phyloP scores from a whole-genome alignment of 495 filamentous ascomycete genomes.

The Ramalina peruviana region DNA sequence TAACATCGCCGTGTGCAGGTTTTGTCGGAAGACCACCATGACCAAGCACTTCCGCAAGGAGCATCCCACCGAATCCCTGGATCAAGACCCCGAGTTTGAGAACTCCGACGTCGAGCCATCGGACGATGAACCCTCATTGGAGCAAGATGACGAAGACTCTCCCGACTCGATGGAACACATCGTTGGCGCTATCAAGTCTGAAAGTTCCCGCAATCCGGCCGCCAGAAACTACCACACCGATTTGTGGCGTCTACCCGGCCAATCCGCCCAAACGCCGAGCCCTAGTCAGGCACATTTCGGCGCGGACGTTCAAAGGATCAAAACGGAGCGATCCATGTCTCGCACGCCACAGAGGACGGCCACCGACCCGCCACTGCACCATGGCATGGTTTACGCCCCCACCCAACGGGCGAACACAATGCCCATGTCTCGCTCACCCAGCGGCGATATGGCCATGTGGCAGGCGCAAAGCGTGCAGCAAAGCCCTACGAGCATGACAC shows the following conservation, averaged over 20 bases:
- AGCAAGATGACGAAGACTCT: constrained; percentile 27
- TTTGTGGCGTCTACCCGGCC: constrained; percentile 10
- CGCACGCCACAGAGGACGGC: constrained; percentile 2
- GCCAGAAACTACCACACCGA: constrained; percentile 7
- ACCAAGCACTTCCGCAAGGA: constrained; percentile 48
- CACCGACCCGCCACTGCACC: constrained; percentile 2
- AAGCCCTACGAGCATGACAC: not conserved
- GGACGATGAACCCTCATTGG: constrained; percentile 19
- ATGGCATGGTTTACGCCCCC: constrained; percentile 2
- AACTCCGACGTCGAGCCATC: constrained; percentile 12
- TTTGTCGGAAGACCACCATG: constrained; percentile 79
- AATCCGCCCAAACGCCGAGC: constrained; percentile 6
- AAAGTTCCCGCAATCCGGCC: constrained; percentile 1
- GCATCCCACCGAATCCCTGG: constrained; percentile 11
- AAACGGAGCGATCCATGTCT: constrained; percentile 9
- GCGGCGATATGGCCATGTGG: constrained; percentile 1
- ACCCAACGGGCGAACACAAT: constrained; percentile 1
- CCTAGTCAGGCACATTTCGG: not conserved
- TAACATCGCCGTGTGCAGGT: constrained; percentile 33
- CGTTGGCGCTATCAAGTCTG: not conserved
- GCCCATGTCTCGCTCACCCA: not conserved
- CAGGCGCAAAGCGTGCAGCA: not conserved
- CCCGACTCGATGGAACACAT: constrained; percentile 8
- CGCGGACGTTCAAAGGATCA: constrained; percentile 4
- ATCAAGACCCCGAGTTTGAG: constrained; percentile 10